Conservation (phyloP, 345 rosid genomes). For the Sonneratia caseolaris region DNA sequence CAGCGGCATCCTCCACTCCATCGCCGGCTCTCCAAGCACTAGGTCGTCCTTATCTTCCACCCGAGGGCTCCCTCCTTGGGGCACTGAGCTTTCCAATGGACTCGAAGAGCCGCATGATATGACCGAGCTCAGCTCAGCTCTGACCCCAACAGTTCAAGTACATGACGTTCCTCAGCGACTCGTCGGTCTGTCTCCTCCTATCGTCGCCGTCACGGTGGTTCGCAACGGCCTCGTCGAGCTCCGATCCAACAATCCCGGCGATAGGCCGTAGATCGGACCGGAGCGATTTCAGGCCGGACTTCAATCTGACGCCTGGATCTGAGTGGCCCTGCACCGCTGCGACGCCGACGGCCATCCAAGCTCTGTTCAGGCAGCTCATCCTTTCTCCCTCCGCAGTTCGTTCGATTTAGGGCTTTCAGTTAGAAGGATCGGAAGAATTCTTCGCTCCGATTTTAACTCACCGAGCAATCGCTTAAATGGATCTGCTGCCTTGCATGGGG, state of each 20-base stretch:
- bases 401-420: too few relatives aligned
- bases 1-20: neutral
- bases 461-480: too few relatives aligned
- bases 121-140: neutral
- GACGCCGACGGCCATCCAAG: slow-evolving; percentile 28
- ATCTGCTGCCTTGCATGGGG: too few relatives aligned
- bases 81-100: neutral
- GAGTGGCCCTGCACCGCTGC: slow-evolving; percentile 33
- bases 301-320: slow-evolving; percentile 47
- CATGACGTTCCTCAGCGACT: slow-evolving; percentile 75
- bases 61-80: neutral
- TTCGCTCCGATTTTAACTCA: too few relatives aligned
- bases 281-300: slow-evolving; percentile 33
- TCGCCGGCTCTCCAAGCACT: neutral
- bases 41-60: neutral
- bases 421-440: too few relatives aligned
- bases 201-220: slow-evolving; percentile 11
- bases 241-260: slow-evolving; percentile 30
- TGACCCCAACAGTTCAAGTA: slow-evolving; percentile 49
- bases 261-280: slow-evolving; percentile 55
- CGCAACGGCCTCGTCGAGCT: slow-evolving; percentile 17
- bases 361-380: too few relatives aligned
- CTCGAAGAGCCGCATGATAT: neutral
- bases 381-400: too few relatives aligned
- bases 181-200: slow-evolving; percentile 36